Evolutionary conservation across 2,329 filamentous ascomycete genomes (phyloP).

Genomic region (Epichloe bromicola): DNA sequence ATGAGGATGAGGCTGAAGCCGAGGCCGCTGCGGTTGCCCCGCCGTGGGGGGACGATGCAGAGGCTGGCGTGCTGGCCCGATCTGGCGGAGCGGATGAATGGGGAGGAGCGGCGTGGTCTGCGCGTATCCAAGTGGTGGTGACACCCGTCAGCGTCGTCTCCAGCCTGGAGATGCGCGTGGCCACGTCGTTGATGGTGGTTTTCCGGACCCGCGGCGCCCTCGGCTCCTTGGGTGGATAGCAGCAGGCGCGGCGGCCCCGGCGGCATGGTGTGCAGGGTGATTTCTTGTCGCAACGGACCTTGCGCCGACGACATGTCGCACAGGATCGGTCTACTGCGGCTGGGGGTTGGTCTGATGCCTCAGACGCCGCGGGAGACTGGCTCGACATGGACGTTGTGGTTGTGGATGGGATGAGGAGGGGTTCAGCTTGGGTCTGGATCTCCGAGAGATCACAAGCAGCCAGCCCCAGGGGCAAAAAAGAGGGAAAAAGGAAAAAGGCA

Average conservation of each 20-base stretch:
- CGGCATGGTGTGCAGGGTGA: constrained; percentile 58
- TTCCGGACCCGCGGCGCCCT: constrained; percentile 15
- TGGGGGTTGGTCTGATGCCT: neutral
- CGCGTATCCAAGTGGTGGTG: neutral
- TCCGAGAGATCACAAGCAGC: too few relatives aligned
- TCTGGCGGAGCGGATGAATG: neutral
- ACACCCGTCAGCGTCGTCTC: constrained; percentile 13
- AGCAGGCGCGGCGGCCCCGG: constrained; percentile 24
- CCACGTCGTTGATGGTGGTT: constrained; percentile 21
- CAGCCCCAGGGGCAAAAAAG: too few relatives aligned
- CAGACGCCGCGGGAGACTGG: neutral
- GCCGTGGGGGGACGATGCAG: too few relatives aligned
- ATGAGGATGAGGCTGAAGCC: neutral
- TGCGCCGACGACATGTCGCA: constrained; percentile 33
- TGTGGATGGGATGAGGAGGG: too few relatives aligned
- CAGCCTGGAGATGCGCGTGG: constrained; percentile 21
- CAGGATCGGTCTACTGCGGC: constrained; percentile 18
- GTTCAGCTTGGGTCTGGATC: too few relatives aligned
- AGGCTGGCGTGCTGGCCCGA: too few relatives aligned
- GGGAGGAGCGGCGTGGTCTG: neutral
- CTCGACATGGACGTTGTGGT: neutral
- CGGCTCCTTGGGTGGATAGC: constrained; percentile 16
- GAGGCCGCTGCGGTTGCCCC: neutral
- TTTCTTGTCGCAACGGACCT: constrained; percentile 62
- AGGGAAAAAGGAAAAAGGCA: too few relatives aligned